Evolutionary conservation across 2,329 filamentous ascomycete species (phyloP).

Genomic region (Alternaria triticimaculans): DNA sequence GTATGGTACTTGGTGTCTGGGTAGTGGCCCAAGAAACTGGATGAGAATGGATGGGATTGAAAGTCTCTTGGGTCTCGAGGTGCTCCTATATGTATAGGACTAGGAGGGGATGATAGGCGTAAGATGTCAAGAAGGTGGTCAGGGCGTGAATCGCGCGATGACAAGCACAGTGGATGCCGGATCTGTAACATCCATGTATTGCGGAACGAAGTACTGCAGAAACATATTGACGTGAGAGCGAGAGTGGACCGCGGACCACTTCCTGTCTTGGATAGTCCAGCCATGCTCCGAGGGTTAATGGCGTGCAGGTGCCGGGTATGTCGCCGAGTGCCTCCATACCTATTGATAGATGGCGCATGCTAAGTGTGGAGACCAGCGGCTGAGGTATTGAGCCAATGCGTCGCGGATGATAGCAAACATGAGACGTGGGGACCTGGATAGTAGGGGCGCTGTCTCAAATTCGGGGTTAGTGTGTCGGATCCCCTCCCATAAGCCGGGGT

Average conservation of each 20-base stretch:
- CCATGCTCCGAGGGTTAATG: slow-evolving; percentile 45
- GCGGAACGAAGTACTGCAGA: slow-evolving; percentile 50
- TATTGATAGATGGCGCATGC: slow-evolving; percentile 48
- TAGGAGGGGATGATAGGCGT: slow-evolving; percentile 30
- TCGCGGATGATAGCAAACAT: slow-evolving; percentile 48
- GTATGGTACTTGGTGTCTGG: slow-evolving; percentile 19
- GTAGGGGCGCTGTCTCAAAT: slow-evolving; percentile 47
- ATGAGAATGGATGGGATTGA: slow-evolving; percentile 30
- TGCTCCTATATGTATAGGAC: slow-evolving; percentile 45
- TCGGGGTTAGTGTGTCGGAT: slow-evolving; percentile 46
- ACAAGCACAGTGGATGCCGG: slow-evolving; percentile 46
- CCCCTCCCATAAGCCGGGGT: slow-evolving; percentile 48
- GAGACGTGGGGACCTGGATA: slow-evolving; percentile 45
- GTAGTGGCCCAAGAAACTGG: slow-evolving; percentile 35
- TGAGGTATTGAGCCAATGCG: slow-evolving; percentile 43
- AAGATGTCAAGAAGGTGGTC: slow-evolving; percentile 33
- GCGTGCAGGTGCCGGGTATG: slow-evolving; percentile 43
- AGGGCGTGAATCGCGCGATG: slow-evolving; percentile 46
- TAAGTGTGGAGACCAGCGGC: slow-evolving; percentile 41
- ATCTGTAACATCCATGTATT: slow-evolving; percentile 48
- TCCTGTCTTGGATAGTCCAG: slow-evolving; percentile 43
- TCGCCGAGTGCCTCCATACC: slow-evolving; percentile 46
- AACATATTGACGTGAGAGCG: slow-evolving; percentile 50
- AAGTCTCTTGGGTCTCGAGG: slow-evolving; percentile 29
- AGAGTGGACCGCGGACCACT: slow-evolving; percentile 45